phyloP scores from a whole-genome alignment of 2,329 filamentous ascomycete genomes.

The Nakataea oryzae region DNA sequence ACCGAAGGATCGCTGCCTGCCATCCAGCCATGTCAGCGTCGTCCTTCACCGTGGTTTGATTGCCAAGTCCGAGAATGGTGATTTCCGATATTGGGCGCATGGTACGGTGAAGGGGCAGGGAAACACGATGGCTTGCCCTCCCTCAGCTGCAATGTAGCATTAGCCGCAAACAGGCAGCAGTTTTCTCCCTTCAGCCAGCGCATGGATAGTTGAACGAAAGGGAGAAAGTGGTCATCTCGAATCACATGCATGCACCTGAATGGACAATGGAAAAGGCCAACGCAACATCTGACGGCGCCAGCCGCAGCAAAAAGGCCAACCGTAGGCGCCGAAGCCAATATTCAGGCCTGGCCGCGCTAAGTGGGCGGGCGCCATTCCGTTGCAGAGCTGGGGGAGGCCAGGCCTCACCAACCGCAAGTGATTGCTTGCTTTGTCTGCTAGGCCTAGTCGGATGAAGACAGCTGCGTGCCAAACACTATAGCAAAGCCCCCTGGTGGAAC shows the following conservation, averaged over 20 bases:
- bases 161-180: too few relatives aligned
- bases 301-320: not conserved
- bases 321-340: not conserved
- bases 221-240: not conserved
- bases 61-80: not conserved
- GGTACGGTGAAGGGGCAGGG: not conserved
- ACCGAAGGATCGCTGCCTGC: not conserved
- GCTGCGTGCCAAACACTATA: too few relatives aligned
- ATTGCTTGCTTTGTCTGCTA: not conserved
- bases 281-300: not conserved
- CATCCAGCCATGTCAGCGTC: not conserved
- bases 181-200: not conserved
- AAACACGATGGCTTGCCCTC: not conserved
- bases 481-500: too few relatives aligned
- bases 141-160: not conserved
- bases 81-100: not conserved
- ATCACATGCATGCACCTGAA: not conserved
- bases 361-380: not conserved
- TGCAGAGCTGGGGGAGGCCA: not conserved
- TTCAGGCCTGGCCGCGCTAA: not conserved
- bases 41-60: not conserved
- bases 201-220: too few relatives aligned
- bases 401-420: not conserved
- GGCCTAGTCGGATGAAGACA: too few relatives aligned
- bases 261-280: not conserved